Evolutionary conservation across 1,284 basidiomycete species (phyloP).

Genomic region (Pterula multifida): DNA sequence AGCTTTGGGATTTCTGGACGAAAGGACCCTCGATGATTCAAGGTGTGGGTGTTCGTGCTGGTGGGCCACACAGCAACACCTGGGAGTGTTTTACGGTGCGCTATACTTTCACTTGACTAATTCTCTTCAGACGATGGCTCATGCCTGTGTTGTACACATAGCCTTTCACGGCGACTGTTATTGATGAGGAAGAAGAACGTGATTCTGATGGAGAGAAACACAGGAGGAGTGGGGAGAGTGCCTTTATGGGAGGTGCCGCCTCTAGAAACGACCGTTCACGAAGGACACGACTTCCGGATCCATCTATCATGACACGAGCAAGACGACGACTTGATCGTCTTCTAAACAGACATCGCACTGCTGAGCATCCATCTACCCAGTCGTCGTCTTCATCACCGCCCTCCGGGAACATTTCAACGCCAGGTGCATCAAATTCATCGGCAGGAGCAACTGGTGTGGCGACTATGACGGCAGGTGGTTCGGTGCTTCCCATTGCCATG

Average conservation of each 20-base stretch:
- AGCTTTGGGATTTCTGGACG: slow-evolving; percentile 1
- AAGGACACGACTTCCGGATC: not conserved
- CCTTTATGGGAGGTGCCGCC: not conserved
- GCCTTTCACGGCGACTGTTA: not conserved
- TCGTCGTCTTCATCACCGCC: not conserved
- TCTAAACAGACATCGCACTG: not conserved
- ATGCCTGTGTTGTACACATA: not conserved
- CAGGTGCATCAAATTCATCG: not conserved
- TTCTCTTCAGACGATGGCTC: not conserved
- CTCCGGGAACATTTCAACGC: not conserved
- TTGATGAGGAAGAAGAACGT: not conserved
- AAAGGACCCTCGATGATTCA: not conserved
- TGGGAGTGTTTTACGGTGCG: not conserved
- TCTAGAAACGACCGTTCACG: not conserved
- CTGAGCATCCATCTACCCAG: not conserved
- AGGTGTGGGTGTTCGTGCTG: no score
- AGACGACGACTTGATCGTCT: not conserved
- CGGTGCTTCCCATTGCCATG: not conserved
- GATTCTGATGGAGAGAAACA: not conserved
- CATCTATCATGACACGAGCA: not conserved
- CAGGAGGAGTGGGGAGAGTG: no score
- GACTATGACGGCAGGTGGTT: not conserved
- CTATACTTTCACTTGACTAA: not conserved
- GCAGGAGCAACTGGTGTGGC: not conserved
- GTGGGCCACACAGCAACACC: not conserved